Percentiles rank a stretch among this genome's conserved stretches.
These are phyloP conservation scores for Euphorbia tirucalli DNA, from an alignment of 345 rosid genomes.

Conservation along the genomic window DNA sequence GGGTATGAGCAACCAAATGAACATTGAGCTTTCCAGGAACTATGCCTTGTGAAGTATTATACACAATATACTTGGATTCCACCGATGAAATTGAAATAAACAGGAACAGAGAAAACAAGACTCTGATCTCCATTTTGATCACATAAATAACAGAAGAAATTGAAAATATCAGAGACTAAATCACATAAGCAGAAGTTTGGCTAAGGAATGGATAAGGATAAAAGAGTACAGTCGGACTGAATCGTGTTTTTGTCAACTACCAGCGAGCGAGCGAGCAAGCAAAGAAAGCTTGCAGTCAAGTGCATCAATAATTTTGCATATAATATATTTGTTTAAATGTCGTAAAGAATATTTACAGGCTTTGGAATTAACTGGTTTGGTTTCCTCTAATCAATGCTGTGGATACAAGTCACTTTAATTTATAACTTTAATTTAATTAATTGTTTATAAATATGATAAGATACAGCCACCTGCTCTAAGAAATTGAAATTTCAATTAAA, in stretches of 20 bases:
- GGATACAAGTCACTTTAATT: too few relatives aligned
- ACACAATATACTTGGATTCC: slow-evolving; percentile 68
- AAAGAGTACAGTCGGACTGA: neutral
- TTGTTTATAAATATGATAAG: too few relatives aligned
- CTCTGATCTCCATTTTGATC: slow-evolving; percentile 12
- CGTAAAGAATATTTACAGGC: too few relatives aligned
- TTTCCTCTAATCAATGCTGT: too few relatives aligned
- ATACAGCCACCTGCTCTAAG: too few relatives aligned
- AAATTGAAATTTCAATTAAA: too few relatives aligned
- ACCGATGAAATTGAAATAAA: slow-evolving; percentile 27
- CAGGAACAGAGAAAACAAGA: neutral
- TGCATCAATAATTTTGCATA: too few relatives aligned
- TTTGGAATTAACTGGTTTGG: too few relatives aligned
- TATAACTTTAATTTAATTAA: too few relatives aligned
- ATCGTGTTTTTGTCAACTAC: neutral
- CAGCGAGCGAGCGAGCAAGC: neutral
- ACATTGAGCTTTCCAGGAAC: slow-evolving; percentile 84
- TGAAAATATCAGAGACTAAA: neutral
- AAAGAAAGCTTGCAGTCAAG: too few relatives aligned
- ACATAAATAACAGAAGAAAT: neutral
- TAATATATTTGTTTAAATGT: too few relatives aligned
- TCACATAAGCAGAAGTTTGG: neutral
- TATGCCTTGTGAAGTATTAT: slow-evolving; percentile 76
- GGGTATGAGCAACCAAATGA: slow-evolving; percentile 91
- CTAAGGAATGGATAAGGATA: neutral